These are phyloP conservation scores for Candida pseudoglaebosa DNA, from an alignment of 805 yeast genomes.

Conservation along the genomic window DNA sequence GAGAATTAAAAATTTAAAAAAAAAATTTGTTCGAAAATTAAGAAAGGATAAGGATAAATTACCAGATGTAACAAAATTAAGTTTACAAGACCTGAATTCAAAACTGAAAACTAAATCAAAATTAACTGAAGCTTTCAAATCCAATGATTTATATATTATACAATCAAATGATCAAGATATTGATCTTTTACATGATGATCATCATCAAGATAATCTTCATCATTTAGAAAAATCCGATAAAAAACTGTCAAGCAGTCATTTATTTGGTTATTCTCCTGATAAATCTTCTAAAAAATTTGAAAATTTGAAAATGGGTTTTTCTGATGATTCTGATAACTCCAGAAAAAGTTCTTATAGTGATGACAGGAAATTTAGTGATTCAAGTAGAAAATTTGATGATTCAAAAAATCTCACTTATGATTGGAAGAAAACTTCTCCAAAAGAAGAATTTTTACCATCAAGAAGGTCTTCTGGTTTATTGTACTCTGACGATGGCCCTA, in stretches of 20 bases:
- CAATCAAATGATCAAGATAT: conserved; percentile 1
- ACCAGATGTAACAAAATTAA: not conserved
- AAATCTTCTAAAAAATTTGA: not conserved
- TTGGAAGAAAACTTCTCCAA: not conserved
- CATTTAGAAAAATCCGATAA: too few species aligned
- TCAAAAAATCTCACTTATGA: not conserved
- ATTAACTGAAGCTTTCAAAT: not conserved
- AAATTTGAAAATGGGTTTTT: too few species aligned
- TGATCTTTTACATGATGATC: not conserved
- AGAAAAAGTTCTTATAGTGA: not conserved
- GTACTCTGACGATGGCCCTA: not conserved
- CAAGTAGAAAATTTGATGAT: not conserved
- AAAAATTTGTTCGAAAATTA: conserved; percentile 1
- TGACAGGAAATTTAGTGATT: not conserved
- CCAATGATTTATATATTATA: conserved; percentile 1
- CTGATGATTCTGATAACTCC: conserved; percentile 1
- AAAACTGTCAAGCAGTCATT: not conserved
- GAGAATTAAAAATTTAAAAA: conserved; percentile 1
- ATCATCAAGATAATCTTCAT: not conserved
- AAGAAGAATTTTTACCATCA: not conserved
- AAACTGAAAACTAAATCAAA: not conserved
- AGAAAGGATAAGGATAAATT: conserved; percentile 2
- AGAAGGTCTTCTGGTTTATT: not conserved
- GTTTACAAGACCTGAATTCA: not conserved
- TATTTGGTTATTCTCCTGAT: conserved; percentile 1